Percentiles rank a stretch among this genome's conserved stretches.
Evolutionary conservation across 148 eudicot genomes (phyloP).

Genomic region (Cornus kousa): DNA sequence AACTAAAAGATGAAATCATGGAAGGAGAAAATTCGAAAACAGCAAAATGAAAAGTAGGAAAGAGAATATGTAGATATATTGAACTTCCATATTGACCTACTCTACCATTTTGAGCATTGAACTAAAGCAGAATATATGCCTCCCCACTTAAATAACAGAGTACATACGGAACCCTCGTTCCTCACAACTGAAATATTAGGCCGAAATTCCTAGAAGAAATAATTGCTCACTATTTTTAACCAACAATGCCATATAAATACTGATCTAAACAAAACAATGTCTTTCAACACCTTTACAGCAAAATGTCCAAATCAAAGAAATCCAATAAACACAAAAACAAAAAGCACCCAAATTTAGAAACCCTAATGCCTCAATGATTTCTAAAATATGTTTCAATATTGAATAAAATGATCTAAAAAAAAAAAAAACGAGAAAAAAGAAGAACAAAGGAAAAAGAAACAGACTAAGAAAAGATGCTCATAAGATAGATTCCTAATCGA

Average conservation of each 20-base stretch:
- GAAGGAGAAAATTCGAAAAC: neutral
- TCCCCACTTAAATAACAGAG: neutral
- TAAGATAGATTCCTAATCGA: neutral
- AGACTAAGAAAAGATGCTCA: neutral
- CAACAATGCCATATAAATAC: no score
- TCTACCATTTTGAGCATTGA: neutral
- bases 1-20: no score
- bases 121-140: neutral
- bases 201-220: no score
- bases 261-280: no score
- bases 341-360: no score
- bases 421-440: neutral
- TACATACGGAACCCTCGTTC: neutral
- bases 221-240: no score
- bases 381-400: neutral
- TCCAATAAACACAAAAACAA: slow-evolving; percentile 64
- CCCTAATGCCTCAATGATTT: no score
- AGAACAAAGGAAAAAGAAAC: neutral
- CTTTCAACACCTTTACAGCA: no score
- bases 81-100: neutral
- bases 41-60: no score
- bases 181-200: neutral
- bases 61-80: neutral
- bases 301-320: no score
- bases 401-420: neutral